Conservation (phyloP, 805 yeast species). For the Lipomyces sp. region DNA sequence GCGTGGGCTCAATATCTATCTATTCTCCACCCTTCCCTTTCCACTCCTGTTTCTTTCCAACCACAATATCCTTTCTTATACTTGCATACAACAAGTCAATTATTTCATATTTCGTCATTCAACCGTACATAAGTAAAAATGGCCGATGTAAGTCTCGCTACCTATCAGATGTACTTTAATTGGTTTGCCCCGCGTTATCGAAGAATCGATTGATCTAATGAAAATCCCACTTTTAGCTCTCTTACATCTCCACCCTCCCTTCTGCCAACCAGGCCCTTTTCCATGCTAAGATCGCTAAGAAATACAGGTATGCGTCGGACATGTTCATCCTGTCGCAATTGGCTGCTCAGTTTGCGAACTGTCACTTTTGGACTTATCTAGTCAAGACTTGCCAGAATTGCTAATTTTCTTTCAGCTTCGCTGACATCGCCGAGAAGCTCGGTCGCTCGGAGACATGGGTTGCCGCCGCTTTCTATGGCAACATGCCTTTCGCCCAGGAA, state of each 20-base stretch:
- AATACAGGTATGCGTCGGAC: conserved; percentile 25
- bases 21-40: not conserved
- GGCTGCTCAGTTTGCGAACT: not conserved
- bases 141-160: conserved; percentile 26
- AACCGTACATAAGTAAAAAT: conserved; percentile 11
- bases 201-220: not conserved
- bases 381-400: not conserved
- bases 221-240: conserved; percentile 19
- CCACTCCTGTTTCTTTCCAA: not conserved
- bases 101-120: not conserved
- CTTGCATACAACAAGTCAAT: not conserved
- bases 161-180: not conserved
- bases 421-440: conserved; percentile 35
- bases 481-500: conserved; percentile 37
- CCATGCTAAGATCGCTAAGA: conserved; percentile 37
- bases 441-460: conserved; percentile 38
- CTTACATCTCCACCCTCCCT: conserved; percentile 34
- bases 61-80: not conserved
- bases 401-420: conserved; percentile 24
- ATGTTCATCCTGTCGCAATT: not conserved
- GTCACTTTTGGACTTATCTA: too few relatives aligned
- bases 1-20: not conserved
- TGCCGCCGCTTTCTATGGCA: conserved; percentile 39
- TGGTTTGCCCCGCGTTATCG: not conserved
- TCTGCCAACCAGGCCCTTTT: conserved; percentile 37